Evolutionary conservation across 176 grass and related monocot species (phyloP).

Genomic region (Carex parvula): DNA sequence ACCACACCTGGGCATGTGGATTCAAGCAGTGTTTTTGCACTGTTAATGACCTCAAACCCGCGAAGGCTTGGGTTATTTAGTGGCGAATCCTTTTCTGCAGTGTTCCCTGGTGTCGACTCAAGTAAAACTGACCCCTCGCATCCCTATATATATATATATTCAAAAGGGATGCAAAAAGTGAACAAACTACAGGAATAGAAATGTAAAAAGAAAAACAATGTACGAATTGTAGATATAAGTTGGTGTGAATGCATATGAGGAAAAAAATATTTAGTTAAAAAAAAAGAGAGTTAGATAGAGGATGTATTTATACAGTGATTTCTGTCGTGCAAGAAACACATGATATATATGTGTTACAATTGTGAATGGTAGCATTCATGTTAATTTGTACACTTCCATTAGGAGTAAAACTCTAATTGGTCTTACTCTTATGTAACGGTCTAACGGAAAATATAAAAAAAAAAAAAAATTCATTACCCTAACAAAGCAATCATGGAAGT

Average conservation of each 20-base stretch:
- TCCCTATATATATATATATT: constrained; percentile 26
- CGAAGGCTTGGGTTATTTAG: constrained; percentile 17
- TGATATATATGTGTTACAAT: neutral
- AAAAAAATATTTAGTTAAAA: neutral
- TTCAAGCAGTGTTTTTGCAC: constrained; percentile 10
- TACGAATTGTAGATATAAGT: neutral
- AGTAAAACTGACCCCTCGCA: constrained; percentile 24
- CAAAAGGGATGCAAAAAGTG: neutral
- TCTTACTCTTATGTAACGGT: too few relatives aligned
- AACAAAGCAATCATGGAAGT: constrained; percentile 51
- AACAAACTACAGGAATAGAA: neutral
- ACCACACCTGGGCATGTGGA: constrained; percentile 14
- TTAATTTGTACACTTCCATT: neutral
- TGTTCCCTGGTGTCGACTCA: constrained; percentile 22
- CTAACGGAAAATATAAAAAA: neutral
- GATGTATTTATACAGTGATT: neutral
- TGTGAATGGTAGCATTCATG: neutral
- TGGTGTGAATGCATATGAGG: neutral
- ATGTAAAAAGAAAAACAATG: neutral
- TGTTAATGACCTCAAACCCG: constrained; percentile 16
- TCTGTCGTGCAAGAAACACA: neutral
- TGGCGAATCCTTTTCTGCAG: constrained; percentile 26
- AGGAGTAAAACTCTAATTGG: neutral
- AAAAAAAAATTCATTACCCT: constrained; percentile 21
- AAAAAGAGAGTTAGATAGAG: neutral